Evolutionary conservation across 352 stramenopile genomes (phyloP).

Genomic region (Globisporangium nunn): DNA sequence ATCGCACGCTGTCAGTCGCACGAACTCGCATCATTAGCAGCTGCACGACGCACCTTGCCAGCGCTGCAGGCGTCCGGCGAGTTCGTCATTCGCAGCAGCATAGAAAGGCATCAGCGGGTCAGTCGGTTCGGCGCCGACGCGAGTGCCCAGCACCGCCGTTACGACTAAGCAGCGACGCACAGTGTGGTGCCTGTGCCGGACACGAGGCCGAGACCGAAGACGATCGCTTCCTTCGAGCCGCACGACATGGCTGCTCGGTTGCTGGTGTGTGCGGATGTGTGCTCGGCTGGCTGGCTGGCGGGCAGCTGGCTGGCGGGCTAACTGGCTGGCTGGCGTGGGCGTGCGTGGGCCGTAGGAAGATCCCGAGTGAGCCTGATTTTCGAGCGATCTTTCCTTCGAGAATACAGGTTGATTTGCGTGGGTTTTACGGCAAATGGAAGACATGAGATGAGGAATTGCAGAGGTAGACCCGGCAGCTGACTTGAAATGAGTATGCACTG

Average conservation of each 20-base stretch:
- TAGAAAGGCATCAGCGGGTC: background rate
- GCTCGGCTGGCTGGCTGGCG: too few relatives aligned
- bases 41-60: constrained; percentile 35
- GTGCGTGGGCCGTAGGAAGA: background rate
- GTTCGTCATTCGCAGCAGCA: background rate
- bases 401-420: background rate
- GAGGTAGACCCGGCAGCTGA: background rate
- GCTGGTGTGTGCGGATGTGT: background rate
- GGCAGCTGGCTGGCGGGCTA: too few relatives aligned
- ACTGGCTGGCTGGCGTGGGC: too few relatives aligned
- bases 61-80: constrained; percentile 27
- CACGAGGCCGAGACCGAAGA: constrained; percentile 76
- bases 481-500: background rate
- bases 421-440: background rate
- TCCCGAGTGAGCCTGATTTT: background rate
- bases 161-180: constrained; percentile 27
- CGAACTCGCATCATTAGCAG: too few relatives aligned
- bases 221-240: constrained; percentile 62
- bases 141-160: background rate
- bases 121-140: background rate
- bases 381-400: background rate
- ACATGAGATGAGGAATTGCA: background rate
- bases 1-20: too few relatives aligned
- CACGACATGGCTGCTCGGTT: constrained; percentile 51
- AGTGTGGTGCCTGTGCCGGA: constrained; percentile 81